phyloP scores from a whole-genome alignment of 2,329 filamentous ascomycete genomes.

The Fusarium globosum region DNA sequence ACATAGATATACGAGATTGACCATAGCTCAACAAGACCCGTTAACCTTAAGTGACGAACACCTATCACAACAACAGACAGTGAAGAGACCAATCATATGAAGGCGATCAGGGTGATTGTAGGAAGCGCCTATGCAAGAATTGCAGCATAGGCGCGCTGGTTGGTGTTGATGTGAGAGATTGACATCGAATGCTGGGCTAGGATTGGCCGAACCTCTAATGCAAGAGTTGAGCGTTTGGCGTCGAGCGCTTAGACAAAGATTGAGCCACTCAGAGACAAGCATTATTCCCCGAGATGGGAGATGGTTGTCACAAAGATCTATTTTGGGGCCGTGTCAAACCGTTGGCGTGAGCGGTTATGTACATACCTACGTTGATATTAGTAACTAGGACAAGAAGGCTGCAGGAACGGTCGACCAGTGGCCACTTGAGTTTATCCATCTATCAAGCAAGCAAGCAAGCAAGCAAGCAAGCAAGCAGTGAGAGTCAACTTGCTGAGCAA shows the following conservation, averaged over 20 bases:
- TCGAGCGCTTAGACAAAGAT: slow-evolving; percentile 35
- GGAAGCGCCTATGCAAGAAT: slow-evolving; percentile 43
- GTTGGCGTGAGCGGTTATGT: slow-evolving; percentile 39
- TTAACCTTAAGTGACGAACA: slow-evolving; percentile 28
- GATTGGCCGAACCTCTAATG: slow-evolving; percentile 33
- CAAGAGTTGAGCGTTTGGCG: slow-evolving; percentile 22
- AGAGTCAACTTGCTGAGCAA: neutral
- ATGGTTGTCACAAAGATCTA: slow-evolving; percentile 31
- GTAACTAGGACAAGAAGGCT: slow-evolving; percentile 6
- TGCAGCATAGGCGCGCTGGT: slow-evolving; percentile 42
- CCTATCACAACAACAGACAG: slow-evolving; percentile 6
- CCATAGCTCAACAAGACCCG: slow-evolving; percentile 27
- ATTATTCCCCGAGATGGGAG: slow-evolving; percentile 1
- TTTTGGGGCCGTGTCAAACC: slow-evolving; percentile 29
- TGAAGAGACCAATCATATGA: slow-evolving; percentile 32
- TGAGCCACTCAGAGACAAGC: slow-evolving; percentile 34
- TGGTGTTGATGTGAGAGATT: slow-evolving; percentile 29
- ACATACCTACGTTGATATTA: neutral
- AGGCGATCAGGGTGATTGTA: slow-evolving; percentile 21
- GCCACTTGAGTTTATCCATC: neutral
- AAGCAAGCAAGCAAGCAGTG: too few species aligned
- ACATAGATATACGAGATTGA: slow-evolving; percentile 39
- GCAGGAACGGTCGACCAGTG: slow-evolving; percentile 1
- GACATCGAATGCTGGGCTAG: slow-evolving; percentile 6
- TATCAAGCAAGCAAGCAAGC: neutral